A percentile compares a stretch with the other conserved stretches of the same genome.
phyloP scores from a whole-genome alignment of 192 early-diverging fungal genomes.

The Cladochytrium replicatum region DNA sequence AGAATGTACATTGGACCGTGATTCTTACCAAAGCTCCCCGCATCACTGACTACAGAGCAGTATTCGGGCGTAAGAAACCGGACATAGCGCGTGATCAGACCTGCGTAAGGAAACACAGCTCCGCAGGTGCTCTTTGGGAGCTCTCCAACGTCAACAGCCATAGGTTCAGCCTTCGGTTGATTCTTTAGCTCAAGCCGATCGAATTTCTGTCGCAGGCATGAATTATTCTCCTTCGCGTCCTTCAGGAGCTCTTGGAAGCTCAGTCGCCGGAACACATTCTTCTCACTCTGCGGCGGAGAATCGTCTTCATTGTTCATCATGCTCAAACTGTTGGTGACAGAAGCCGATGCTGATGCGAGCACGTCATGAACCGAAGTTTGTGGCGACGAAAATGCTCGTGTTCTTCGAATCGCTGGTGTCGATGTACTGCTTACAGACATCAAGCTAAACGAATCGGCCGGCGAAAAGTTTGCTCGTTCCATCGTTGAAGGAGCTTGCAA shows the following conservation, averaged over 20 bases:
- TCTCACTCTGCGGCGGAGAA: not conserved
- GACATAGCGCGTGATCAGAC: conserved; percentile 17
- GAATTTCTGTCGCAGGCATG: not conserved
- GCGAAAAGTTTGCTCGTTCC: conserved; percentile 5
- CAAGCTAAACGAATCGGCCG: conserved; percentile 1
- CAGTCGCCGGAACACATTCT: not conserved
- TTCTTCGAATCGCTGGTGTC: not conserved
- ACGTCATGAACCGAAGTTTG: not conserved
- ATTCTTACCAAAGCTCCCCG: conserved; percentile 2
- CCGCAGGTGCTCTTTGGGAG: not conserved
- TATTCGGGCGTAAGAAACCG: conserved; percentile 15
- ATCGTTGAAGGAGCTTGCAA: not conserved
- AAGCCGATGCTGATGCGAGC: not conserved
- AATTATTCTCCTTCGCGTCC: not conserved
- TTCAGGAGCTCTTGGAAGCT: not conserved
- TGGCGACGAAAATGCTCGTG: not conserved
- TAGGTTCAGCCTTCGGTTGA: not conserved
- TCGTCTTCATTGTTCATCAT: conserved; percentile 14
- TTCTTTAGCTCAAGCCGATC: not conserved
- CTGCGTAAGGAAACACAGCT: not conserved
- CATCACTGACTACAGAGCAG: conserved; percentile 6
- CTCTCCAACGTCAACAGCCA: not conserved
- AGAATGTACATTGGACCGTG: not conserved
- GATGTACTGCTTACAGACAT: not conserved
- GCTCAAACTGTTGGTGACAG: not conserved